A percentile compares a stretch with the other conserved stretches of the same genome.
Conservation (phyloP, 2,329 filamentous ascomycete genomes). For the Diatrype stigma region DNA sequence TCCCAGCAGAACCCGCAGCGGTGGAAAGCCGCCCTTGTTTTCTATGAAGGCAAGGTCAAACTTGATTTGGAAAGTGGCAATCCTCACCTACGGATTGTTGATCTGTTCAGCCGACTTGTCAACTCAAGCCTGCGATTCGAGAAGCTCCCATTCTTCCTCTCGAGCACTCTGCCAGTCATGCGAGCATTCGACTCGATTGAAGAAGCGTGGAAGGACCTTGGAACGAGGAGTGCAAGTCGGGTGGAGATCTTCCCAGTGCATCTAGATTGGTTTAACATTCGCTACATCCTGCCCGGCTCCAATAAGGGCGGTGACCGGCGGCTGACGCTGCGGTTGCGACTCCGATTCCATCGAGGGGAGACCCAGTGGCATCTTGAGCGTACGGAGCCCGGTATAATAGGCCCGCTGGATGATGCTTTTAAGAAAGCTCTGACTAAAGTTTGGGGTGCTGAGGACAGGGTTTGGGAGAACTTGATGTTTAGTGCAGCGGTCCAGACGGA, state of each 20-base stretch:
- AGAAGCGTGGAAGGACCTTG: slow-evolving; percentile 42
- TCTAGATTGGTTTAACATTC: slow-evolving; percentile 54
- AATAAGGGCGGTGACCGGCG: slow-evolving; percentile 27
- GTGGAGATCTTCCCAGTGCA: slow-evolving; percentile 50
- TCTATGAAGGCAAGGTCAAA: slow-evolving; percentile 49
- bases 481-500: slow-evolving; percentile 39
- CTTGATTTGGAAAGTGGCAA: slow-evolving; percentile 59
- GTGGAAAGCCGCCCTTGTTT: slow-evolving; percentile 56
- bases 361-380: slow-evolving; percentile 50
- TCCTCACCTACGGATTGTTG: slow-evolving; percentile 62
- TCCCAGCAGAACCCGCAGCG: slow-evolving; percentile 19
- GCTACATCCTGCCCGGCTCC: slow-evolving; percentile 41
- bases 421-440: slow-evolving; percentile 23
- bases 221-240: slow-evolving; percentile 38
- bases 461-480: slow-evolving; percentile 26
- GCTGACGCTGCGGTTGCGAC: slow-evolving; percentile 49
- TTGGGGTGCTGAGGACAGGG: slow-evolving; percentile 20
- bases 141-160: slow-evolving; percentile 51
- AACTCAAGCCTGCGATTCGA: slow-evolving; percentile 41
- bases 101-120: slow-evolving; percentile 52
- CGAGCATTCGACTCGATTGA: slow-evolving; percentile 59
- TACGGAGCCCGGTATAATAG: slow-evolving; percentile 17
- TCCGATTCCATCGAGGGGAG: slow-evolving; percentile 44
- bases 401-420: slow-evolving; percentile 25
- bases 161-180: slow-evolving; percentile 61